Evolutionary conservation across 352 stramenopile genomes (phyloP).

Genomic region (Globisporangium nagaii): DNA sequence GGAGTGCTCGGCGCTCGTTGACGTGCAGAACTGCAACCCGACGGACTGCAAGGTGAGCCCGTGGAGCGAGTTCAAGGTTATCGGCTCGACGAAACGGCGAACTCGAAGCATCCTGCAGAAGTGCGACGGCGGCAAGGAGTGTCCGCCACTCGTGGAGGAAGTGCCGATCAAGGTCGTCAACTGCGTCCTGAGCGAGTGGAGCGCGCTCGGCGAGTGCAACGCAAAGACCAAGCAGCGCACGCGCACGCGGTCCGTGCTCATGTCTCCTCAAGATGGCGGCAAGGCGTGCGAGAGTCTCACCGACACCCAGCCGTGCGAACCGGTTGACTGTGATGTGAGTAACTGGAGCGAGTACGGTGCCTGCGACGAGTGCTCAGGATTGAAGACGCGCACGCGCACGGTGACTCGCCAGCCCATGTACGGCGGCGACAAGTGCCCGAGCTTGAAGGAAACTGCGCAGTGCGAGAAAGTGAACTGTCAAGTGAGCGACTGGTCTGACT

Average conservation of each 20-base stretch:
- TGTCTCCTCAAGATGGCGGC: conserved; percentile 39
- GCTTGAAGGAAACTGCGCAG: conserved; percentile 21
- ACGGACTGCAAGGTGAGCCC: conserved; percentile 49
- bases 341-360: conserved; percentile 42
- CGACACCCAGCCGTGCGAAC: conserved; percentile 28
- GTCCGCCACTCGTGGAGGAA: conserved; percentile 36
- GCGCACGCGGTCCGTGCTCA: conserved; percentile 37
- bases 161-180: conserved; percentile 28
- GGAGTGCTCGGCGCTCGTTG: conserved; percentile 29
- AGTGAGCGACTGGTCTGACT: conserved; percentile 33
- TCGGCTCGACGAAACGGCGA: conserved; percentile 37
- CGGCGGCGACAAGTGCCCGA: conserved; percentile 32
- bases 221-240: conserved; percentile 28
- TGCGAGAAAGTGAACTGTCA: conserved; percentile 46
- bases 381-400: conserved; percentile 29
- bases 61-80: conserved; percentile 38
- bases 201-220: conserved; percentile 33
- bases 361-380: conserved; percentile 29
- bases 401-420: conserved; percentile 24
- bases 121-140: conserved; percentile 34
- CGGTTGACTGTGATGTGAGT: conserved; percentile 39
- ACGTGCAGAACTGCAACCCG: conserved; percentile 61
- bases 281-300: conserved; percentile 29
- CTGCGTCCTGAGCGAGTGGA: conserved; percentile 44
- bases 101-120: conserved; percentile 27